Evolutionary conservation across 148 eudicot species (phyloP).

Genomic region (Rhododendron ovatum): DNA sequence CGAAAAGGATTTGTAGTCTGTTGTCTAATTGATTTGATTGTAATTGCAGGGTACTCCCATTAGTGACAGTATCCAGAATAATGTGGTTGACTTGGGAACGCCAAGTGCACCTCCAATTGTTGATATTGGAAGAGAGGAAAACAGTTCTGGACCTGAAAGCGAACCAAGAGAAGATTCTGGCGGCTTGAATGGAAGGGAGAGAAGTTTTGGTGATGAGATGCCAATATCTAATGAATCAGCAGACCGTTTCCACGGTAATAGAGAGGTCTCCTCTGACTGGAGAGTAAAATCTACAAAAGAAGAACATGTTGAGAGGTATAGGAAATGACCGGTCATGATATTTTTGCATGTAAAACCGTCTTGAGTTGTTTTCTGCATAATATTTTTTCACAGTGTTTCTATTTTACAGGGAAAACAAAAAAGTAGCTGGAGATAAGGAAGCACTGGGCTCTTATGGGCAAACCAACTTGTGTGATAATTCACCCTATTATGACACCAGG

Average conservation of each 20-base stretch:
- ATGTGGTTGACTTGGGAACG: conserved; percentile 54
- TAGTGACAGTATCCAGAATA: conserved; percentile 27
- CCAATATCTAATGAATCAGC: conserved; percentile 20
- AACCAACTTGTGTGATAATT: conserved; percentile 22
- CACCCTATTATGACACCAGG: conserved; percentile 52
- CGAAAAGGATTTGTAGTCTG: background rate
- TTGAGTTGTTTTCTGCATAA: background rate
- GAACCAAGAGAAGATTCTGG: conserved; percentile 24
- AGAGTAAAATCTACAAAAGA: conserved; percentile 14
- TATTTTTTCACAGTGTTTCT: background rate
- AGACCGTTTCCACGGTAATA: conserved; percentile 13
- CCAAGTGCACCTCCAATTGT: conserved; percentile 88
- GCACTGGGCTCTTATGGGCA: conserved; percentile 18
- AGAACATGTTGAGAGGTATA: conserved; percentile 36
- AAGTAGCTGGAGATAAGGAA: conserved; percentile 26
- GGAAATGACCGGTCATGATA: background rate
- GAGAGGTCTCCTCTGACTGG: conserved; percentile 13
- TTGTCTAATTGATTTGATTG: background rate
- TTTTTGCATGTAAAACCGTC: background rate
- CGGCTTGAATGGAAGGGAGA: conserved; percentile 18
- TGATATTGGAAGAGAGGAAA: conserved; percentile 32
- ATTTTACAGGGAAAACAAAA: conserved; percentile 37
- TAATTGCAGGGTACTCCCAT: conserved; percentile 58
- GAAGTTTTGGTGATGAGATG: conserved; percentile 10
- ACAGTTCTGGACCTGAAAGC: conserved; percentile 22